Conservation (phyloP, 2,329 filamentous ascomycete species). For the Chaetomiaceae sp. region DNA sequence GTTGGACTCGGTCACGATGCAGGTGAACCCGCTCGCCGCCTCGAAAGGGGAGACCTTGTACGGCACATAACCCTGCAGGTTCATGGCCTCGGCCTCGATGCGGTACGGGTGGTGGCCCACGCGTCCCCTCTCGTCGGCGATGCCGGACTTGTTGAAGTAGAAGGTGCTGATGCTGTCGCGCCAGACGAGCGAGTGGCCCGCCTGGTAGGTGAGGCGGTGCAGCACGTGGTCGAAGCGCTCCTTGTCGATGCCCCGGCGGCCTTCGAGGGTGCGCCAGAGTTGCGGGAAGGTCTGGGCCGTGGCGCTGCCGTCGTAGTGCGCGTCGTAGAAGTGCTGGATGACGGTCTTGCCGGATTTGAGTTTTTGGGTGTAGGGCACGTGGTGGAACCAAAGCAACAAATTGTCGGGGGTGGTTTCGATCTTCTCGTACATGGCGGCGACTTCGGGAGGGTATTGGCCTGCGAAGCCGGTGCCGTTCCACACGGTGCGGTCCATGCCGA, state of each 20-base stretch:
- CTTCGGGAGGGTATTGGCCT: conserved; percentile 60
- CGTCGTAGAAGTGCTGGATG: conserved; percentile 52
- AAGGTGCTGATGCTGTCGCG: conserved; percentile 62
- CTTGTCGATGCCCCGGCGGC: conserved; percentile 47
- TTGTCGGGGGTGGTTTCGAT: conserved; percentile 62
- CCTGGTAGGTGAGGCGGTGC: conserved; percentile 59
- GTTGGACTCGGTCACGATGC: conserved; percentile 54
- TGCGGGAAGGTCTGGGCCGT: conserved; percentile 54
- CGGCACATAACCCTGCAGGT: conserved; percentile 51
- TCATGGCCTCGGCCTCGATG: conserved; percentile 66
- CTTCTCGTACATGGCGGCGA: conserved; percentile 55
- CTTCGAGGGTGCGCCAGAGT: conserved; percentile 51
- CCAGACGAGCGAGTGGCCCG: conserved; percentile 67
- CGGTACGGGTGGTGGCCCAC: conserved; percentile 60
- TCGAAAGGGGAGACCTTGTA: conserved; percentile 55
- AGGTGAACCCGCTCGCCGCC: conserved; percentile 50
- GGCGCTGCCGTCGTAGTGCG: conserved; percentile 51
- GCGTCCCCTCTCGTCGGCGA: conserved; percentile 51
- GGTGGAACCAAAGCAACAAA: conserved; percentile 69
- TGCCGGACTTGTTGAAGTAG: conserved; percentile 57
- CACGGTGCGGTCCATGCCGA: conserved; percentile 70
- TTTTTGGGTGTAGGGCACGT: conserved; percentile 61
- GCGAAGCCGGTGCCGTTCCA: conserved; percentile 62
- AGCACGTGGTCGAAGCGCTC: conserved; percentile 56
- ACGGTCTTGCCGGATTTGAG: conserved; percentile 63